Evolutionary conservation across 768 basidiomycete genomes (phyloP), one percentile per base, ranked within the genome.

Genomic region (Suillus subluteus): DNA sequence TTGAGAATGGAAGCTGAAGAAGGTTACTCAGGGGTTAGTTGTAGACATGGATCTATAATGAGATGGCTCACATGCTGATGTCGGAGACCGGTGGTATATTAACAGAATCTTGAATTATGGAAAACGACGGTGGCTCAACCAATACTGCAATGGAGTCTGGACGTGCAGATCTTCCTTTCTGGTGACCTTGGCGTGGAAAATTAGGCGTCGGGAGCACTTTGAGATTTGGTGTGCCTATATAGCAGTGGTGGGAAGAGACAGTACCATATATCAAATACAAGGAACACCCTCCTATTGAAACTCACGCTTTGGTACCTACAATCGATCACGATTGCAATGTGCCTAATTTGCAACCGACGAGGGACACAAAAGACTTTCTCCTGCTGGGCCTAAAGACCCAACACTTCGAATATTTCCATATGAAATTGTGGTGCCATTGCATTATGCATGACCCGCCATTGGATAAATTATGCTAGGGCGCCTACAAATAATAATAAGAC

Each of bases 1-100:
- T 58, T 58, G 32, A 58, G 37, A 58, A 38, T 38, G 56, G 56
- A 58, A 38, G n/a, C 56, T 58, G 37, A 58, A 37, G n/a, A 37
- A 38, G 56, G 35, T 58, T 58, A 38, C 56, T 56, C 30, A 32
- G 30, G 30, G 54, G 30, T 32, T 35, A 2, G 32, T 21, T 21
- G 32, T 55, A 1, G 54, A 35, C 18, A 35, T 55, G 21, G 55
- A 56, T 56, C 11, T 12, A 12, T 11, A 35, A 35, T 5, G 55
- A 56, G 18, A 56, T 56, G 32, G 18, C 11, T 55, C 21, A 55
- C 32, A 21, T 35, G 54, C 32, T 35, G 54, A 35, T 21, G 11
- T 54, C 52, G 16, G 6, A 52, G 50, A 52, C 13, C 13, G 23
- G 32, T 55, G 18, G 16, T 54, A 30, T 21, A 21, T 35, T 35